A percentile compares a stretch with the other conserved stretches of the same genome.
These are phyloP conservation scores for Daedaleopsis sinensis DNA, from an alignment of 768 basidiomycete genomes.

Conservation along the genomic window DNA sequence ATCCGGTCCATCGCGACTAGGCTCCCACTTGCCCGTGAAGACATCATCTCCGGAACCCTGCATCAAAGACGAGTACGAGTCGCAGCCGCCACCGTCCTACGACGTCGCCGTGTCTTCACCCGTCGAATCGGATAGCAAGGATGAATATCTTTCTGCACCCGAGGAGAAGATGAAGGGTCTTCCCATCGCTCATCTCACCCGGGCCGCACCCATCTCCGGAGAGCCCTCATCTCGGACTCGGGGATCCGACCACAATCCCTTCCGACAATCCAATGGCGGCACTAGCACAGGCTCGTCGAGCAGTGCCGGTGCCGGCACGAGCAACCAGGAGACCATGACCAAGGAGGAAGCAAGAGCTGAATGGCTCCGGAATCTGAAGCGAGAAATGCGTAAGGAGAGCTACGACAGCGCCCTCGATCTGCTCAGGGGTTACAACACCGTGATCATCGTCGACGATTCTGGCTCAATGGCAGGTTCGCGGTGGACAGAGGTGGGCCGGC, in stretches of 20 bases:
- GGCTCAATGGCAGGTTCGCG: constrained; percentile 50
- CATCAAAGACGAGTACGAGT: not conserved
- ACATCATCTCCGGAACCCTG: not conserved
- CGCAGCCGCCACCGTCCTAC: not conserved
- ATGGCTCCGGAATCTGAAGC: constrained; percentile 7
- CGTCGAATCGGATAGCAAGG: not conserved
- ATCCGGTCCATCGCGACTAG: constrained; percentile 9
- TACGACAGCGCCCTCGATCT: constrained; percentile 35
- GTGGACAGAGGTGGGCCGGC: constrained; percentile 52
- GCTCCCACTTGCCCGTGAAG: not conserved
- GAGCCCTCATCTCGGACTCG: not conserved
- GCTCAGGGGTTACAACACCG: constrained; percentile 54
- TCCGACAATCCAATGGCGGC: too few species aligned
- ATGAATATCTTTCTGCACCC: not conserved
- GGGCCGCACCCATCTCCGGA: not conserved
- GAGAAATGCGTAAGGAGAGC: constrained; percentile 21
- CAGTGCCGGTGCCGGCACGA: not conserved
- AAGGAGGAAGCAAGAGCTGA: constrained; percentile 6
- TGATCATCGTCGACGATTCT: constrained; percentile 65
- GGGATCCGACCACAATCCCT: too few species aligned
- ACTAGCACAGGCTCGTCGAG: too few species aligned
- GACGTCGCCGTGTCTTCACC: not conserved
- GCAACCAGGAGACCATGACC: not conserved
- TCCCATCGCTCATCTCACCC: not conserved
- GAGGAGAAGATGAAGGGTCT: not conserved